Evolutionary conservation across 2,329 filamentous ascomycete genomes (phyloP), one percentile per base, ranked within the genome.

Genomic region (Neonectria hederae): DNA sequence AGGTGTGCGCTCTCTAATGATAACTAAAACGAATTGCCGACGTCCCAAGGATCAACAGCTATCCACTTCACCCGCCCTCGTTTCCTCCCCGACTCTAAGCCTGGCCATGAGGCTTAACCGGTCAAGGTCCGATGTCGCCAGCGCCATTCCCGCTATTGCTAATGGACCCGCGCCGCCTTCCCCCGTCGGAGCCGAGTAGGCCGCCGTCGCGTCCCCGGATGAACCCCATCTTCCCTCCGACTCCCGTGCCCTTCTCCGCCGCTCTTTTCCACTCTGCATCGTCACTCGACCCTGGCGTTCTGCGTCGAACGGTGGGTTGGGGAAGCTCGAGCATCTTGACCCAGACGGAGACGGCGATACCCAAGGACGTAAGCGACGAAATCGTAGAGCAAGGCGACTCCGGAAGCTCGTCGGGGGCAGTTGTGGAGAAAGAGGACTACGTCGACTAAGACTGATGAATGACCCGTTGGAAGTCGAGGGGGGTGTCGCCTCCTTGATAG

Each of bases 91-190:
- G 48, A 65, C 61, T 35, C 54, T 52, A 26, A 61, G 30, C 54
- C 72, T 71, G 21, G 76, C 74, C 66, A 69, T 71, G 49, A 59
- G 43, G 54, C 74, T 77, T 55, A 78, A 60, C n/a, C 75, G 72
- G 35, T 79, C 77, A 35, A 79, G 64, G n/a, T 78, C 72, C 24
- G 67, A 66, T 32, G 72, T 71, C 32, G 75, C 77, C 65, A 78
- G 46, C 19, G 72, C 61, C 48, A 76, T 61, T 21, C 73, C 73
- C 7, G 74, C 76, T 60, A 72, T 63, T 30, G 65, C 75, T 49
- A 76, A 61, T 8, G 73, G 72, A 30, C 66, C 68, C 26, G 72
- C 68, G 28, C 69, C 68, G 30, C 69, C 68, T 38, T 72, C 65
- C 13, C 65, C 67, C 5, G 42, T 57, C 28, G 71, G 69, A 59